Evolutionary conservation across 495 filamentous ascomycete species (phyloP).

Genomic region (Neurospora pannonica): DNA sequence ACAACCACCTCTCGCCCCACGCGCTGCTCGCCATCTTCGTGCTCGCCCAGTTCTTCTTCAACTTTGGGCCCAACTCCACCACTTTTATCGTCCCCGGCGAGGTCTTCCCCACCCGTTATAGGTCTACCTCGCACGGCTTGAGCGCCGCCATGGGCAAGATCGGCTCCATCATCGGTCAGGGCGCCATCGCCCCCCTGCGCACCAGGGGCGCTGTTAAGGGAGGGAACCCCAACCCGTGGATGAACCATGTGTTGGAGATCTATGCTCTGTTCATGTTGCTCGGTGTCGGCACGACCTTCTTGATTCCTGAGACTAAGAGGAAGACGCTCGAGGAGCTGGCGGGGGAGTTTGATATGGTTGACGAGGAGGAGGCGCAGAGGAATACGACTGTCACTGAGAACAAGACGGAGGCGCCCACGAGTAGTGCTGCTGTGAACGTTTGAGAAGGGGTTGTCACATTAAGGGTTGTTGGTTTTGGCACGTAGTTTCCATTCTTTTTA

Average conservation of each 20-base stretch:
- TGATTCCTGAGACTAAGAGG: slow-evolving; percentile 70
- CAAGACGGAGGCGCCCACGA: background rate
- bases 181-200: slow-evolving; percentile 44
- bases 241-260: slow-evolving; percentile 74
- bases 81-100: slow-evolving; percentile 90
- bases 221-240: slow-evolving; percentile 48
- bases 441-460: background rate
- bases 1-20: slow-evolving; percentile 39
- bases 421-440: background rate
- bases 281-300: slow-evolving; percentile 52
- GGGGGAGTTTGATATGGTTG: slow-evolving; percentile 32
- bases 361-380: background rate
- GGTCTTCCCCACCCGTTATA: slow-evolving; percentile 80
- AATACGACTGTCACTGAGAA: background rate
- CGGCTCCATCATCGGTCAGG: slow-evolving; percentile 52
- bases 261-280: slow-evolving; percentile 73
- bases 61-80: slow-evolving; percentile 72
- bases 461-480: background rate
- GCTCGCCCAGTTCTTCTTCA: slow-evolving; percentile 65
- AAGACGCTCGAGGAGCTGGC: slow-evolving; percentile 54
- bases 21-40: slow-evolving; percentile 66
- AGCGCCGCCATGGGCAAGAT: slow-evolving; percentile 55
- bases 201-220: slow-evolving; percentile 28
- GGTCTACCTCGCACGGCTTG: slow-evolving; percentile 76
- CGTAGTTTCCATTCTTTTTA: background rate